Conservation (phyloP, 805 yeast genomes). For the Spathaspora gorwiae region DNA sequence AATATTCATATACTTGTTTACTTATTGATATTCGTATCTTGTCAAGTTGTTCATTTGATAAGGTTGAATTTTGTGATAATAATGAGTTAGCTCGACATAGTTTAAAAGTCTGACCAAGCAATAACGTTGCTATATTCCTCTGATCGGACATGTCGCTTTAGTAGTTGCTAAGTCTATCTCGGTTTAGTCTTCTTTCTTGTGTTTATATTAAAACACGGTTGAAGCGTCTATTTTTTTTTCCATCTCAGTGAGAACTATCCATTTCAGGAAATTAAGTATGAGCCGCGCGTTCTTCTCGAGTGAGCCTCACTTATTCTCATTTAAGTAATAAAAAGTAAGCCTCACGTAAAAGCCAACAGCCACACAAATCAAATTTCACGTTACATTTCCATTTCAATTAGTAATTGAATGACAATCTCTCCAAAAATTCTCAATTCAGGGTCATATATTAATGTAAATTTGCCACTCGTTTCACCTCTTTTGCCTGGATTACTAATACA, state of each 20-base stretch:
- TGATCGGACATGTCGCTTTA: conserved; percentile 7
- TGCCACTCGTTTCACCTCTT: too few relatives aligned
- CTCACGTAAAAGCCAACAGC: too few relatives aligned
- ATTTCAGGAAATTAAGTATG: background rate
- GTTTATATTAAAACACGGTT: background rate
- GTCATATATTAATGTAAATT: too few relatives aligned
- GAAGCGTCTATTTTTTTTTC: background rate
- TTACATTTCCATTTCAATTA: too few relatives aligned
- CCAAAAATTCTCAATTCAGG: too few relatives aligned
- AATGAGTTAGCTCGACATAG: conserved; percentile 13
- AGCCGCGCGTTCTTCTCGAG: background rate
- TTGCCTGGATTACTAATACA: too few relatives aligned
- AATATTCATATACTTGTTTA: conserved; percentile 8
- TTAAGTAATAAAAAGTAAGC: too few relatives aligned
- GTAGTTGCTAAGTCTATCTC: too few relatives aligned
- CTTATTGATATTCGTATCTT: conserved; percentile 8
- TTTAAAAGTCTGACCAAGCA: conserved; percentile 15
- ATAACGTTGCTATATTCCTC: conserved; percentile 5
- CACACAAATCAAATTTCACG: too few relatives aligned
- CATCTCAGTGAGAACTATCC: background rate
- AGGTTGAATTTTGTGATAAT: background rate
- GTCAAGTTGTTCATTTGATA: conserved; percentile 7
- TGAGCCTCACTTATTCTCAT: too few relatives aligned
- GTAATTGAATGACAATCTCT: too few relatives aligned
- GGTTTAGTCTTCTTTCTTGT: background rate